A percentile compares a stretch with the other conserved stretches of the same genome.
Evolutionary conservation across 2,329 filamentous ascomycete species (phyloP).

Genomic region (Malbranchea cinnamomea): DNA sequence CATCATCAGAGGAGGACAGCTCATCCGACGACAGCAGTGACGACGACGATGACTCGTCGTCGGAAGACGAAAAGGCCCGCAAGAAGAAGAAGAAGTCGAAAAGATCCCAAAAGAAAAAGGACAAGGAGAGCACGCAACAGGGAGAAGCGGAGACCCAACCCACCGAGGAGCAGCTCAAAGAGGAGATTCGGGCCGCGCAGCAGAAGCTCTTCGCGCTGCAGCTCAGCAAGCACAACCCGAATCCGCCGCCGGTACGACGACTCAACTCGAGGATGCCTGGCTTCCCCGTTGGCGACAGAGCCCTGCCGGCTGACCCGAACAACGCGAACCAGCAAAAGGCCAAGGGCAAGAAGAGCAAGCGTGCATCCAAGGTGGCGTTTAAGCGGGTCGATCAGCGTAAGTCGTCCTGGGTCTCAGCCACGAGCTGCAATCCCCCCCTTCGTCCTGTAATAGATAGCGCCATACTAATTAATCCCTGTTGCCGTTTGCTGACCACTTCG

Average conservation of each 20-base stretch:
- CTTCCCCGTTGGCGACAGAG: slow-evolving; percentile 4
- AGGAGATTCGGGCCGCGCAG: slow-evolving; percentile 10
- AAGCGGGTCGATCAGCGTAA: slow-evolving; percentile 50
- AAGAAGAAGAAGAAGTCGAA: slow-evolving; percentile 7
- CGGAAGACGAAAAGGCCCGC: slow-evolving; percentile 17
- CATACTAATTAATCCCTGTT: too few species aligned
- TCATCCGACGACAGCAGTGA: slow-evolving; percentile 6
- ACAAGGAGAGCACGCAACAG: slow-evolving; percentile 23
- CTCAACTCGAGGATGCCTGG: not conserved
- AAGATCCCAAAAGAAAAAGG: slow-evolving; percentile 24
- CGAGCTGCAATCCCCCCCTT: slow-evolving; percentile 15
- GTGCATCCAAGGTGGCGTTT: slow-evolving; percentile 45
- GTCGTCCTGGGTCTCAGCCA: slow-evolving; percentile 6
- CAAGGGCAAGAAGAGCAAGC: slow-evolving; percentile 29
- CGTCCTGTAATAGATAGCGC: slow-evolving; percentile 4
- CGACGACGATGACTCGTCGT: slow-evolving; percentile 12
- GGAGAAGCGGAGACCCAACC: slow-evolving; percentile 18
- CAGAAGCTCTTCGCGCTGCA: slow-evolving; percentile 12
- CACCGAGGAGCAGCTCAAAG: slow-evolving; percentile 14
- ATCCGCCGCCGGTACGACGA: not conserved
- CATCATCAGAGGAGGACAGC: slow-evolving; percentile 3
- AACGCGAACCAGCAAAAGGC: slow-evolving; percentile 11
- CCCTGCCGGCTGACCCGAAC: slow-evolving; percentile 6
- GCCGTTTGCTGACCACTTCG: not conserved
- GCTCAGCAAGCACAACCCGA: slow-evolving; percentile 8